A percentile compares a stretch with the other conserved stretches of the same genome.
Conservation (phyloP, 371 early-diverging fungal genomes). For the Lichtheimia hyalospora region DNA sequence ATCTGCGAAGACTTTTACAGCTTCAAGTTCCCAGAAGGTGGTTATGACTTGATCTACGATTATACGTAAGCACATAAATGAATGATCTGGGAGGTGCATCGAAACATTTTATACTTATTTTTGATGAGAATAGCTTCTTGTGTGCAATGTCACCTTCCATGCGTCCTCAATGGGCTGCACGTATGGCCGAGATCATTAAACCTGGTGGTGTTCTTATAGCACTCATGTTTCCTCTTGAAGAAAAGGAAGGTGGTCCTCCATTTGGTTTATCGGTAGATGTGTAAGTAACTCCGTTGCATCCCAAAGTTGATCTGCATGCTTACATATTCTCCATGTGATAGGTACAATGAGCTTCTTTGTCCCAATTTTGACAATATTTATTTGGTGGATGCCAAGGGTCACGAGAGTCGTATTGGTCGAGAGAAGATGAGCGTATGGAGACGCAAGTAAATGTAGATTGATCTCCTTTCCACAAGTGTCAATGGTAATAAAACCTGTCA, state of each 20-base stretch:
- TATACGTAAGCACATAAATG: slow-evolving; percentile 65
- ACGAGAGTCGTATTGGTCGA: slow-evolving; percentile 49
- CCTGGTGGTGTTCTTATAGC: slow-evolving; percentile 80
- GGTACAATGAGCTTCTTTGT: slow-evolving; percentile 48
- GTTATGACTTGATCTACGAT: slow-evolving; percentile 80
- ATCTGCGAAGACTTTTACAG: slow-evolving; percentile 72
- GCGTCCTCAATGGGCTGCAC: slow-evolving; percentile 69
- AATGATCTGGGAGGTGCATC: slow-evolving; percentile 82
- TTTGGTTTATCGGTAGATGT: slow-evolving; percentile 57
- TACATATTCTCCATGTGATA: not conserved
- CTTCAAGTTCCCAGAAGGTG: slow-evolving; percentile 52
- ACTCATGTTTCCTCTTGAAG: slow-evolving; percentile 76
- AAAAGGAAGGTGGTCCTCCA: slow-evolving; percentile 65
- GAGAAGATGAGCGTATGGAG: slow-evolving; percentile 65
- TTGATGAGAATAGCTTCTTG: slow-evolving; percentile 56
- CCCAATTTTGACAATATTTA: slow-evolving; percentile 57
- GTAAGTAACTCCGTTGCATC: slow-evolving; percentile 20
- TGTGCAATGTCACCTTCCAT: slow-evolving; percentile 78
- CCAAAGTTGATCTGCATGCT: not conserved
- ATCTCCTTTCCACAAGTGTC: no score
- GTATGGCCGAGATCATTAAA: slow-evolving; percentile 68
- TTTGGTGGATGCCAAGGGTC: slow-evolving; percentile 55
- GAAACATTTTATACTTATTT: slow-evolving; percentile 50
- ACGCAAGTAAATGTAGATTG: slow-evolving; percentile 12
- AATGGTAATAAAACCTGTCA: no score